Evolutionary conservation across 768 basidiomycete genomes (phyloP), one percentile per base, ranked within the genome.

Genomic region (Tephrocybe sp.): DNA sequence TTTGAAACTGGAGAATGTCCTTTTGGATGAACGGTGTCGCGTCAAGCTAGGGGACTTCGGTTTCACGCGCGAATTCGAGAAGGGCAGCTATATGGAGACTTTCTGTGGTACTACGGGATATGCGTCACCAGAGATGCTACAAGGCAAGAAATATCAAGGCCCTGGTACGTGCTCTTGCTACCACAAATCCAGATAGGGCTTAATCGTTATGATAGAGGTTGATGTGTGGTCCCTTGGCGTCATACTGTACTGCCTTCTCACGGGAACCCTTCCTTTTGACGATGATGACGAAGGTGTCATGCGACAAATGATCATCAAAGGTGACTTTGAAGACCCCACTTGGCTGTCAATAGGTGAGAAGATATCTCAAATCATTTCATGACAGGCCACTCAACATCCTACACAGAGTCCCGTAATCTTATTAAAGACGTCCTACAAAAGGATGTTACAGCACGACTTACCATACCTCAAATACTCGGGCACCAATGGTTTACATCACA

Each of bases 31-130:
- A 64, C 79, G 84, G 23, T 90, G 93, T 66, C 80, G 88, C 47
- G 83, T 97, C 59, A 97, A 97, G 66, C 79, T 97, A 11, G 92
- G 93, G 2, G 94, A 97, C 67, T 89, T 97, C 65, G 94, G 94
- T 3, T 97, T 97, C 61, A 94, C 93, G 11, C 78, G 94, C 30
- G 94, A 95, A 69, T 95, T 87, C 67, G 89, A 94, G 54, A 73
- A 76, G 13, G 86, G 86, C 2, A 61, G 69, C 2, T 74, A 88
- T 24, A 82, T 97, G 79, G 94, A 97, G 62, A 97, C 94, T 0
- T 95, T 88, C 61, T 97, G 94, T 61, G 94, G 94, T 9, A 97
- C 94, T 9, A 95, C 94, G 1, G 92, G 91, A 12, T 88, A 97
- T 66, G 94, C 94, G 4, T 80, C 90, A 22, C 94, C 94, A 2